Base-by-base conservation (phyloP, 2,329 filamentous ascomycete genomes). In the Ascochyta rabiei region DNA sequence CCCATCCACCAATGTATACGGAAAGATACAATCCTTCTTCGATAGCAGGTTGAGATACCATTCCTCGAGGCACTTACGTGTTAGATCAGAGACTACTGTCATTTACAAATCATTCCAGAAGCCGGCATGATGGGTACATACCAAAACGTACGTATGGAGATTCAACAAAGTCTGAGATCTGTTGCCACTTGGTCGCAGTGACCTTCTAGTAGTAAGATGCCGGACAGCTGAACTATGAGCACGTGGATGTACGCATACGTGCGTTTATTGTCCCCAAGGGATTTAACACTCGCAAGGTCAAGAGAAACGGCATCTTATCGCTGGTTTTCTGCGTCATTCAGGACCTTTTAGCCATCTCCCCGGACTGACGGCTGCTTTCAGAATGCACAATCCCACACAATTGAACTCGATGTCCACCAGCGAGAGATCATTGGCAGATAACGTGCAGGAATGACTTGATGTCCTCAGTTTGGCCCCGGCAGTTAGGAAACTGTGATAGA, bases 401-500 rank as follows among this genome's bases (percentile, higher is more conserved):
- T 8, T 8, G n/a, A 44, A 12, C 10, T 30, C 30, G 39, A 41
- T 41, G 28, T 45, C 8, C n/a, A 44, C 28, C 28, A 30, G 21
- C 28, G 33, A 7, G 21, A 6, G 8, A 4, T 19, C 45, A 41
- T 19, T 23, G 41, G 35, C 37, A 33, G n/a, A 45, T 40, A 40
- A 49, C 35, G 16, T 31, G 34, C 35, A 41, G 41, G 40, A 54
- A 54, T 49, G 52, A 44, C 28, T n/a, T 30, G n/a, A 16, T 9
- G 6, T 12, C 8, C 7, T 37, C 30, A 31, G 24, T 24, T 34
- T 45, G 34, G 52, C 23, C 35, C 45, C 28, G 23, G 19, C 19
- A 23, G 23, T 16, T 41, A 19, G 23, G 23, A 6, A 7, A 12
- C 18, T 19, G 23, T 28, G 26, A 6, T 16, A 24, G 4, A 26